A percentile compares a stretch with the other conserved stretches of the same genome.
These are phyloP conservation scores for Lactifluus piperatus DNA, from an alignment of 768 basidiomycete species.

Conservation along the genomic window DNA sequence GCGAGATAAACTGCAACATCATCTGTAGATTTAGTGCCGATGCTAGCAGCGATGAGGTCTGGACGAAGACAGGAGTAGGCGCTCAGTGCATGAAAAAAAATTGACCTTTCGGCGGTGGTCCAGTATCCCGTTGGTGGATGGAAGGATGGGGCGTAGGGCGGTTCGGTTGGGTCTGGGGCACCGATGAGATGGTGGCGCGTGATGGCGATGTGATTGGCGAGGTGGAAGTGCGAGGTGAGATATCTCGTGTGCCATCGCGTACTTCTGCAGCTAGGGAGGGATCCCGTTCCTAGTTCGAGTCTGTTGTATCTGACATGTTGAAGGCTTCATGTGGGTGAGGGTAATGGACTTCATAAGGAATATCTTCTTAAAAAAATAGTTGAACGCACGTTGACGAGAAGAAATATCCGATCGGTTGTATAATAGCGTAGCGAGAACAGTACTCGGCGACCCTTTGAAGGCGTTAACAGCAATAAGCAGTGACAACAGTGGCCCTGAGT, in stretches of 20 bases:
- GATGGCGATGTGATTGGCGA: conserved; percentile 10
- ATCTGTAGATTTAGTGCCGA: conserved; percentile 55
- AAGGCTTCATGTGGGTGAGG: not conserved
- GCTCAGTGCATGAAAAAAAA: conserved; percentile 62
- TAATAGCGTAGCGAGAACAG: too few species aligned
- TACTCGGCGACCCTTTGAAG: too few species aligned
- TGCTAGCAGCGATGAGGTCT: conserved; percentile 61
- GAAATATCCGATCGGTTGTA: not conserved
- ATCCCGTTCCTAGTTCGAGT: not conserved
- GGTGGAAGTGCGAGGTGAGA: not conserved
- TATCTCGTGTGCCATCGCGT: too few species aligned
- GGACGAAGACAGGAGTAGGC: conserved; percentile 63
- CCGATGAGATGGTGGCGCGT: too few species aligned
- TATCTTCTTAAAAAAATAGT: too few species aligned
- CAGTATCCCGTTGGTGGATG: conserved; percentile 37
- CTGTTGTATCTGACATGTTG: not conserved
- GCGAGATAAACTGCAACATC: conserved; percentile 67
- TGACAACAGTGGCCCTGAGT: not conserved
- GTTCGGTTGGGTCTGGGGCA: too few species aligned
- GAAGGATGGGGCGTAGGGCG: conserved; percentile 17
- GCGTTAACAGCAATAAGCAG: not conserved
- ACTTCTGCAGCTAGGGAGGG: too few species aligned
- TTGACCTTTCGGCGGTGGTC: conserved; percentile 58
- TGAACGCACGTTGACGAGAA: not conserved
- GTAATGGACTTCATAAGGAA: too few species aligned